Evolutionary conservation across 306 rosid species (phyloP).

Genomic region (Cicer judaicum): DNA sequence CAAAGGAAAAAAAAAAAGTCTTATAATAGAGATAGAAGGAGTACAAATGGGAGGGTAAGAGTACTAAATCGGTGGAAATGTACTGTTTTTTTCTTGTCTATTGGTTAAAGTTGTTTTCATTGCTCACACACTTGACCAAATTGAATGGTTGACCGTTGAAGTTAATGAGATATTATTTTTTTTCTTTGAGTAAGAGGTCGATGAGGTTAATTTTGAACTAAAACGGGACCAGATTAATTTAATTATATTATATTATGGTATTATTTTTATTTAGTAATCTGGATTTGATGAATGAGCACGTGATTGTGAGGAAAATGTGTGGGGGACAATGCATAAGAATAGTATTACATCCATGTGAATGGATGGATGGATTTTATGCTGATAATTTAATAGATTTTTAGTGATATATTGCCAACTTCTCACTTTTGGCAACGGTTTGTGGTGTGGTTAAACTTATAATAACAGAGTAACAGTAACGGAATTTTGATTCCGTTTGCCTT

Average conservation of each 20-base stretch:
- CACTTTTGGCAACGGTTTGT: constrained; percentile 8
- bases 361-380: background rate
- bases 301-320: constrained; percentile 23
- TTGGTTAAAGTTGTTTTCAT: background rate
- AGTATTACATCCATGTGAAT: background rate
- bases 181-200: too few relatives aligned
- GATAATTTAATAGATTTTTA: background rate
- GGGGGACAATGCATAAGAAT: too few relatives aligned
- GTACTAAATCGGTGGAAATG: too few relatives aligned
- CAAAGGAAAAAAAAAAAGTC: too few relatives aligned
- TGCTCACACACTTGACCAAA: background rate
- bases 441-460: too few relatives aligned
- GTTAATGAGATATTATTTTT: background rate
- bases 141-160: constrained; percentile 33
- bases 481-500: background rate
- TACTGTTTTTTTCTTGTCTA: too few relatives aligned
- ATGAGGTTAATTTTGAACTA: too few relatives aligned
- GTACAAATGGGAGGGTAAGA: too few relatives aligned
- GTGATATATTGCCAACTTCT: constrained; percentile 7
- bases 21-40: too few relatives aligned
- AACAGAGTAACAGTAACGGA: background rate
- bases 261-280: background rate
- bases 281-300: background rate
- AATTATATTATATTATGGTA: too few relatives aligned
- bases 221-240: background rate